Conservation (phyloP, 257 asterid species). For the Ocimum tenuiflorum region DNA sequence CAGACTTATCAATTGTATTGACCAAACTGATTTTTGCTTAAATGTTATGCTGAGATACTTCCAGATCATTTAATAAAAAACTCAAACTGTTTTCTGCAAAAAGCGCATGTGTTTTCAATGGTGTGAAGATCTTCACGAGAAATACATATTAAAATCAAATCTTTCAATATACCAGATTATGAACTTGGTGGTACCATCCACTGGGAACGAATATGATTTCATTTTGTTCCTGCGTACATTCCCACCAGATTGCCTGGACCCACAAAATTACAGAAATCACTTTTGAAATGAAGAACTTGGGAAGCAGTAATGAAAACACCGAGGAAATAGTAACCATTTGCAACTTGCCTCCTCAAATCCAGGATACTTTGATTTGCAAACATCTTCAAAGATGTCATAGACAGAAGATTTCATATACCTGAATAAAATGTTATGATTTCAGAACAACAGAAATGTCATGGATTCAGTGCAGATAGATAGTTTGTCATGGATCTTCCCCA, state of each 20-base stretch:
- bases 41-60: too few species aligned
- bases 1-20: too few species aligned
- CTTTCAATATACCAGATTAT: constrained; percentile 58
- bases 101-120: not conserved
- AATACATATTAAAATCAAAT: not conserved
- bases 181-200: constrained; percentile 99
- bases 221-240: constrained; percentile 69
- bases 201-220: constrained; percentile 95
- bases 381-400: constrained; percentile 69
- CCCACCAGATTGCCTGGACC: constrained; percentile 75
- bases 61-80: too few species aligned
- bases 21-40: too few species aligned
- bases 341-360: constrained; percentile 63
- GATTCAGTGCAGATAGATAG: not conserved
- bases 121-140: not conserved
- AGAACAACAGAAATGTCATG: not conserved
- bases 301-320: not conserved
- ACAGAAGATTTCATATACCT: constrained; percentile 77
- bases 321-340: constrained; percentile 10
- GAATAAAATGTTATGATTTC: constrained; percentile 13
- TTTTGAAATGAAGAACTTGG: not conserved
- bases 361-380: constrained; percentile 54
- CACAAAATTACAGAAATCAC: not conserved
- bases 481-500: not conserved
- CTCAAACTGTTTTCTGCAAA: not conserved